Percentiles rank a stretch among this genome's conserved stretches.
Conservation (phyloP, 1,139 yeast genomes). For the Geotrichum aggregatum region DNA sequence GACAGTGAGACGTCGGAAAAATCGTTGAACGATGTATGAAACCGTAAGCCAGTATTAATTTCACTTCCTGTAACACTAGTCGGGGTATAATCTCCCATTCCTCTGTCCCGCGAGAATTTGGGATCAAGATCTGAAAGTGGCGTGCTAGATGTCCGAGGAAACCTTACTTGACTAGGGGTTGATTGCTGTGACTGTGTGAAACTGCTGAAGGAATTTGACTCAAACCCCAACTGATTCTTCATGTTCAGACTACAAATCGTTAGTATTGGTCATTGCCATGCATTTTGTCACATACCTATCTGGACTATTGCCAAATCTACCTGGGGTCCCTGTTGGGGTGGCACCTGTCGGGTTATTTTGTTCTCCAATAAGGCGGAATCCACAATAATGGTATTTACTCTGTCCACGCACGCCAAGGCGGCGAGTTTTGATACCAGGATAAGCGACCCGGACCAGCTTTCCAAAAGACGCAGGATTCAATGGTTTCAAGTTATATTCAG, state of each 20-base stretch:
- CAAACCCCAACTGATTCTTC: not conserved
- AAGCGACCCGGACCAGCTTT: conserved; percentile 67
- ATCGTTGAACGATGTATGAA: conserved; percentile 23
- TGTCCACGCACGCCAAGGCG: conserved; percentile 87
- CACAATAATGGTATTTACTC: conserved; percentile 88
- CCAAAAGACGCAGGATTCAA: conserved; percentile 90
- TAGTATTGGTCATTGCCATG: too few relatives aligned
- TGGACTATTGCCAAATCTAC: conserved; percentile 26
- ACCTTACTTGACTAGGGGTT: conserved; percentile 15
- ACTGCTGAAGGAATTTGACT: not conserved
- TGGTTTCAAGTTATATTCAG: conserved; percentile 62
- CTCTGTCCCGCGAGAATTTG: not conserved
- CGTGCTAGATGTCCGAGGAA: conserved; percentile 6
- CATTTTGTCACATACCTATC: conserved; percentile 21
- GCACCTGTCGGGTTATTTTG: conserved; percentile 29
- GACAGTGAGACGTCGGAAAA: conserved; percentile 27
- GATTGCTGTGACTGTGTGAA: conserved; percentile 11
- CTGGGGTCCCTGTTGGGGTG: conserved; percentile 35
- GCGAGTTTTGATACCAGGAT: conserved; percentile 73
- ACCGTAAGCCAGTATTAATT: conserved; percentile 16
- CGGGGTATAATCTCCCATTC: not conserved
- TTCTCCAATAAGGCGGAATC: conserved; percentile 62
- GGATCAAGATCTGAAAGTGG: conserved; percentile 9
- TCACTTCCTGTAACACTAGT: not conserved
- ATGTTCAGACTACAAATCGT: conserved; percentile 3